Base-by-base conservation (phyloP, 768 basidiomycete species). In the Floccularia luteovirens region DNA sequence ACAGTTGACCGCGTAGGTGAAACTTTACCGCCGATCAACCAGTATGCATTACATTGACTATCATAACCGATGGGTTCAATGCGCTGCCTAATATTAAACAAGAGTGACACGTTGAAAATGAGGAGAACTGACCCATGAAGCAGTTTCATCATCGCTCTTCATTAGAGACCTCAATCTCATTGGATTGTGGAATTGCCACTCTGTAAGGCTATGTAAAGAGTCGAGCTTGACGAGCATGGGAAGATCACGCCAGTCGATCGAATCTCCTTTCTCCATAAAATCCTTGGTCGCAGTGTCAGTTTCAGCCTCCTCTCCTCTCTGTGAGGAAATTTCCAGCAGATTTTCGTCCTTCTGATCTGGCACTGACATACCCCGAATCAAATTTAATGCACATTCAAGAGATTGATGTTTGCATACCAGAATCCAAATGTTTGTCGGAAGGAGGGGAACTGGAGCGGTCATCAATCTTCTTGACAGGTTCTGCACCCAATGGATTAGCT, bases 101-200 rank as follows among this genome's bases (percentile, higher is more conserved):
- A 25, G 25, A 22, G 38, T 39, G 39, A 41, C 35, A 22, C 42
- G 35, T 35, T 23, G 16, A 39, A 22, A 19, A 39, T 39, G 8
- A 24, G 27, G 41, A 20, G 11, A 13, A 31, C 82, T 48, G 42
- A 87, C 90, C 90, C 90, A 92, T 23, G 72, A 62, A 19, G 82
- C 84, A 41, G 67, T 62, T 31, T 90, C 88, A 45, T 89, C 87
- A 41, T 89, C 88, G 37, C 66, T 74, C 52, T 77, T 83, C 86
- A 90, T 89, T 34, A 83, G 59, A 31, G 67, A 69, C 43, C 87
- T 69, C 16, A 91, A 50, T 40, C 82, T 71, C 38, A 70, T 67
- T 3, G 86, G 75, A 52, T 87, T 86, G 43, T 88, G 80, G 47
- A 91, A 90, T 50, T 89, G 86, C 90, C 90, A 92, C 60, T 92